These are phyloP conservation scores for Tricharina praecox DNA, from an alignment of 495 filamentous ascomycete species.

Conservation along the genomic window DNA sequence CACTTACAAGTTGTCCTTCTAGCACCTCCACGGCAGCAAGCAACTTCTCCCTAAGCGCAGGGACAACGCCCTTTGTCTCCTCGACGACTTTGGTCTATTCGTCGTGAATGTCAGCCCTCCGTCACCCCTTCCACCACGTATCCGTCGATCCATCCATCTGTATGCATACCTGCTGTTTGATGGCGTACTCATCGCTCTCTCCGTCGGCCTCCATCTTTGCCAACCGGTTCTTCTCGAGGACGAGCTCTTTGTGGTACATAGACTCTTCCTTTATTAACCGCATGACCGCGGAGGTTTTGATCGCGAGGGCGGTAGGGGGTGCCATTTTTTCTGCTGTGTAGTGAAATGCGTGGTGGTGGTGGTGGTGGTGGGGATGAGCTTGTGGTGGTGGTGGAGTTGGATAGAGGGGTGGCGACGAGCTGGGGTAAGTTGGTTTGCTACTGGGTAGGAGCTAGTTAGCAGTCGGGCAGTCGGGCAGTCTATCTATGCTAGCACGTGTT, in stretches of 20 bases:
- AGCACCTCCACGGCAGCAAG: slow-evolving; percentile 48
- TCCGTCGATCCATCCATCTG: too few species aligned
- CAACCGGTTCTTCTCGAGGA: slow-evolving; percentile 52
- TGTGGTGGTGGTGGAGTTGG: background rate
- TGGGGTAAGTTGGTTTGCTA: too few species aligned
- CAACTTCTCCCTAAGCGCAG: slow-evolving; percentile 48
- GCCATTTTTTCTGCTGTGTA: too few species aligned
- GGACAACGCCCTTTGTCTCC: slow-evolving; percentile 69
- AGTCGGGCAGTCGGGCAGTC: too few species aligned
- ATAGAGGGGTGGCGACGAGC: background rate
- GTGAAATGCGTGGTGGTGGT: background rate
- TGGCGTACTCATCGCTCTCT: slow-evolving; percentile 45
- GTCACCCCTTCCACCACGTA: too few species aligned
- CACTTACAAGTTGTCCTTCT: slow-evolving; percentile 45
- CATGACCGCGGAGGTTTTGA: slow-evolving; percentile 53
- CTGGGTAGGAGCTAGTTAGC: too few species aligned
- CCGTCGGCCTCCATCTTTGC: slow-evolving; percentile 43
- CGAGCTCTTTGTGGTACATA: slow-evolving; percentile 71
- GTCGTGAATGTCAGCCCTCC: background rate
- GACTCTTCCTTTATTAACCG: slow-evolving; percentile 82
- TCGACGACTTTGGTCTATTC: slow-evolving; percentile 52
- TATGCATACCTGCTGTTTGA: slow-evolving; percentile 63
- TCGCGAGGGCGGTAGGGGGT: slow-evolving; percentile 52
- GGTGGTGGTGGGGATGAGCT: background rate
- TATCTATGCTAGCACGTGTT: too few species aligned